phyloP scores from a whole-genome alignment of 371 early-diverging fungal species.

The Sporodiniella umbellata region DNA sequence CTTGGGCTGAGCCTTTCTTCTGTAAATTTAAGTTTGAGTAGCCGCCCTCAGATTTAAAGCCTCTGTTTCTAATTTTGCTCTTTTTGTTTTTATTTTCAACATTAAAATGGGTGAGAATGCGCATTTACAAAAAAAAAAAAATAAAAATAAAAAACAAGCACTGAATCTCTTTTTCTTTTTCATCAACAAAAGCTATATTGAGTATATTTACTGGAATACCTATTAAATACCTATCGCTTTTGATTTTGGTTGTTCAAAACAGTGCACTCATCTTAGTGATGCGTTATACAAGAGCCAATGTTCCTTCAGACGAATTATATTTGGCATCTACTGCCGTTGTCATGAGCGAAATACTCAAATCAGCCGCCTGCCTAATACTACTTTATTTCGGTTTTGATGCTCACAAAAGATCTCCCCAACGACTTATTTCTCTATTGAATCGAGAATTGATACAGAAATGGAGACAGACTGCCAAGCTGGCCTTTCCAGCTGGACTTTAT shows the following conservation, averaged over 20 bases:
- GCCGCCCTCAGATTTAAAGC: background rate
- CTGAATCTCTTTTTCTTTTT: no score
- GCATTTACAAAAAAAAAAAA: background rate
- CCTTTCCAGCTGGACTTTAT: slow-evolving; percentile 83
- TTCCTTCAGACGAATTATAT: slow-evolving; percentile 44
- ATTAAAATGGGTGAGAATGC: background rate
- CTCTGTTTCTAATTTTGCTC: background rate
- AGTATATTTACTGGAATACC: background rate
- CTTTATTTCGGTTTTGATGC: slow-evolving; percentile 20
- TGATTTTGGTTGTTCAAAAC: slow-evolving; percentile 83
- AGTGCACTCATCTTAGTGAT: slow-evolving; percentile 74
- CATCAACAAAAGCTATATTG: background rate
- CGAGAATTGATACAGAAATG: slow-evolving; percentile 23
- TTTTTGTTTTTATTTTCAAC: background rate
- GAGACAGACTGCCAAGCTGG: slow-evolving; percentile 46
- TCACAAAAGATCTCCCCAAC: slow-evolving; percentile 10
- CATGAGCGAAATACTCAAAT: slow-evolving; percentile 76
- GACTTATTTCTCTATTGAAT: slow-evolving; percentile 10
- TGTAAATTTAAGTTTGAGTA: background rate
- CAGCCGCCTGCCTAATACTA: slow-evolving; percentile 61
- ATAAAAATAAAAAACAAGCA: background rate
- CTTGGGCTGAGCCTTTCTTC: background rate
- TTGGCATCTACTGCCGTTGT: slow-evolving; percentile 82
- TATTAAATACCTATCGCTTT: slow-evolving; percentile 70
- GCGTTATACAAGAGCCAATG: slow-evolving; percentile 65